Evolutionary conservation across 2,329 filamentous ascomycete genomes (phyloP), one percentile per base, ranked within the genome.

Genomic region (Apiospora hydei): DNA sequence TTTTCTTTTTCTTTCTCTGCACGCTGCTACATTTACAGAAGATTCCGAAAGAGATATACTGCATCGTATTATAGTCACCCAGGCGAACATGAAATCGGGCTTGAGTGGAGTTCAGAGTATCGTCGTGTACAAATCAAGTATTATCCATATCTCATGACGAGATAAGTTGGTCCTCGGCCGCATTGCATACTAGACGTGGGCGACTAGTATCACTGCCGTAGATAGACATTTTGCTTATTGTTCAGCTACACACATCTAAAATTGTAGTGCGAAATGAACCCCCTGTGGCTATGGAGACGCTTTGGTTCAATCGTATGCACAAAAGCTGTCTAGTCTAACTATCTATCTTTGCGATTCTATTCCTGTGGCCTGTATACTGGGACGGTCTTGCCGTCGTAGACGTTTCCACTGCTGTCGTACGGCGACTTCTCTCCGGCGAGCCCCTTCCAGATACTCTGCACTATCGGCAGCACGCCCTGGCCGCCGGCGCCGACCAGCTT

Each of bases 331-430:
- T 21, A 38, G 34, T 38, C 34, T 38, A 38, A 38, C 5, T 16
- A 7, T 14, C 5, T 16, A 7, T 14, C 8, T 53, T 4, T 53
- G 18, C n/a, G 14, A 49, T 10, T 34, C 21, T 44, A 74, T 30
- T 71, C 76, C 38, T 83, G 82, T 1, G 75, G 72, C 43, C 79
- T 80, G 76, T 86, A 86, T 24, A 83, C 75, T 3, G 85, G 85
- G 47, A 78, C 71, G 66, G 81, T 80, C 44, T 74, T 77, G 0
- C 83, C 85, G 75, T 87, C 85, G 67, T 80, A 84, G 1, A 85
- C 78, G 13, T 76, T 80, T 0, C 85, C 84, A 53, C 80, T 84
- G 0, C 85, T 85, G 76, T 86, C 84, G 72, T 87, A 87, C 0
- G 85, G 85, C 0, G 82, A 85, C 34, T 80, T 72, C 4, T 77